phyloP scores from a whole-genome alignment of 2,329 filamentous ascomycete genomes.

The Aspergillus japonicus region DNA sequence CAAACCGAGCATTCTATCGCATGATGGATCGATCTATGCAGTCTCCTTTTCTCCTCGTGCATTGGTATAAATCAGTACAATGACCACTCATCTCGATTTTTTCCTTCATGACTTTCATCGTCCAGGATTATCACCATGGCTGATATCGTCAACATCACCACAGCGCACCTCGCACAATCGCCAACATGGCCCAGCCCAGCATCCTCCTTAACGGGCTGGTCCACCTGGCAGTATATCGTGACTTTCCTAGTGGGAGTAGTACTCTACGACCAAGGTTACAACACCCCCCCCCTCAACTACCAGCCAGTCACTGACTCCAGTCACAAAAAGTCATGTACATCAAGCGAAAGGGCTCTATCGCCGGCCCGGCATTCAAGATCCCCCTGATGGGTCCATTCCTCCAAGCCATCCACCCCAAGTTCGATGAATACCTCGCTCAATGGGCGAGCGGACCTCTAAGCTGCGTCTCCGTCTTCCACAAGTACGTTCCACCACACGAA shows the following conservation, averaged over 20 bases:
- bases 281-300: background rate
- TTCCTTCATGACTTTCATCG: background rate
- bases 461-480: slow-evolving; percentile 94
- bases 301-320: slow-evolving; percentile 30
- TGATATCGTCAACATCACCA: background rate
- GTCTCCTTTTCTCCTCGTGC: background rate
- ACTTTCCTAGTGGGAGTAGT: slow-evolving; percentile 66
- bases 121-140: background rate
- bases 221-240: slow-evolving; percentile 26
- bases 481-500: slow-evolving; percentile 54
- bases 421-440: slow-evolving; percentile 78
- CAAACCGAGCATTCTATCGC: background rate
- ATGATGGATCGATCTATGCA: background rate
- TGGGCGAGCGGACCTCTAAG: slow-evolving; percentile 85
- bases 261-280: slow-evolving; percentile 75
- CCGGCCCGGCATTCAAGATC: slow-evolving; percentile 67
- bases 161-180: background rate
- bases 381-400: slow-evolving; percentile 85
- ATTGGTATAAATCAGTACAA: background rate
- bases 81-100: background rate
- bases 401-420: slow-evolving; percentile 80
- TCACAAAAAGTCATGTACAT: slow-evolving; percentile 62
- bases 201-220: slow-evolving; percentile 41
- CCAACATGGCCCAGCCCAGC: slow-evolving; percentile 10
- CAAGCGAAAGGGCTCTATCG: slow-evolving; percentile 67